Base-by-base conservation (phyloP, 208 protist genomes). In the Trypanosoma rangeli region DNA sequence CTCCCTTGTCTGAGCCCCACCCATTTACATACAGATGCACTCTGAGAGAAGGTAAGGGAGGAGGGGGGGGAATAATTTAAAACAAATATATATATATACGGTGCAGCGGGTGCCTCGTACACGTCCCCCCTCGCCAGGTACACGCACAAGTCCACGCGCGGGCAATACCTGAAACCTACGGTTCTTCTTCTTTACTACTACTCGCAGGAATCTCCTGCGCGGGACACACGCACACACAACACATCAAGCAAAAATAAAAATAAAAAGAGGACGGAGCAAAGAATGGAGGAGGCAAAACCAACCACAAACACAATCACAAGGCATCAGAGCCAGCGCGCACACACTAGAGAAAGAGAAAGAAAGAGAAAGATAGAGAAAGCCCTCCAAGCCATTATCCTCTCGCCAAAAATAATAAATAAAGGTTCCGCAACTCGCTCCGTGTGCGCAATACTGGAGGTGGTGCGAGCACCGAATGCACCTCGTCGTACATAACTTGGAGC, bases 1-100 rank as follows among this genome's bases (percentile, higher is more conserved):
- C 59, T 92, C 89, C 59, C 91, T 94, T 10, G 56, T 22, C 22
- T 35, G 37, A 29, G 54, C 48, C 37, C 70, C 70, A 33, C 70
- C 70, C 70, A 76, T 76, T 54, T 64, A 46, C 48, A 52, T 71
- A 70, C 57, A 79, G 57, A 22, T 73, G 60, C 0, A 76, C 80
- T 16, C 87, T 75, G 82, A 88, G 85, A 33, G 50, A 53, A 28
- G 46, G 44, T 13, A 76, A 20, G 13, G 13, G 20, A 39, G 53
- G n/a, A n/a, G n/a, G n/a, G n/a, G n/a, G n/a, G n/a, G n/a, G n/a
- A n/a, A n/a, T n/a, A n/a, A n/a, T n/a, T n/a, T n/a, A n/a, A n/a
- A n/a, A n/a, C n/a, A n/a, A n/a, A n/a, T n/a, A n/a, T n/a, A n/a
- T n/a, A n/a, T n/a, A n/a, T n/a, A n/a, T 2, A 37, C 33, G 33